Base-by-base conservation (phyloP, 345 rosid species). In the Salix caprea region DNA sequence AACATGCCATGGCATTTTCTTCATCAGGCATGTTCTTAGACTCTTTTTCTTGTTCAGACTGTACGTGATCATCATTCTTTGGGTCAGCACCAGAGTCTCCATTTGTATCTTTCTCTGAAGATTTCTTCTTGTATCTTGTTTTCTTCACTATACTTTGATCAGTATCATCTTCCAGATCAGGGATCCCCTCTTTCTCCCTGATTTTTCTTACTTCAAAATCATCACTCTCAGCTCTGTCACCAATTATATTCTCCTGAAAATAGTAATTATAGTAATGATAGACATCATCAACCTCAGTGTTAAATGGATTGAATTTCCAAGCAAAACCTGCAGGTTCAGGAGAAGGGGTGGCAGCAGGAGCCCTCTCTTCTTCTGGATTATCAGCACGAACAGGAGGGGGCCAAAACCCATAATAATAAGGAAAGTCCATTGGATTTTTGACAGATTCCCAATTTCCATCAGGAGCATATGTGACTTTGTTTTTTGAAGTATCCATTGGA, bases 151-250 rank as follows among this genome's bases (percentile, higher is more conserved):
- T 9, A 66, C 19, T 21, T 32, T 32, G 69, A 66, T 66, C 69
- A 66, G 44, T 30, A 18, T 26, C n/a, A 5, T 30, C 69, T 66
- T 66, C 69, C 16, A 70, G 15, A 74, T 82, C 85, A 77, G 76
- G 83, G 74, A 84, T 84, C 42, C 80, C 83, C 64, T 84, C 76
- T 52, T 76, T 66, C 56, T 84, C 76, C 71, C 82, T 79, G 40
- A 82, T 23, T 60, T 77, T 73, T 68, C 79, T 82, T 23, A 13
- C 37, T 28, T 32, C 76, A 54, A 62, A 34, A 61, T 74, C 65
- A 7, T 58, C 70, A 77, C 42, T 26, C 9, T 66, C n/a, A 34
- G 26, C 23, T 28, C 40, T 18, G 5, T 4, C 69, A 34, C 32
- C 32, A 3, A 3, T 62, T 2, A 10, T 62, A 12, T 2, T 62